Percentiles rank a stretch among this genome's conserved stretches.
Conservation (phyloP, 805 yeast genomes). For the Pichia nanzhaoensis region DNA sequence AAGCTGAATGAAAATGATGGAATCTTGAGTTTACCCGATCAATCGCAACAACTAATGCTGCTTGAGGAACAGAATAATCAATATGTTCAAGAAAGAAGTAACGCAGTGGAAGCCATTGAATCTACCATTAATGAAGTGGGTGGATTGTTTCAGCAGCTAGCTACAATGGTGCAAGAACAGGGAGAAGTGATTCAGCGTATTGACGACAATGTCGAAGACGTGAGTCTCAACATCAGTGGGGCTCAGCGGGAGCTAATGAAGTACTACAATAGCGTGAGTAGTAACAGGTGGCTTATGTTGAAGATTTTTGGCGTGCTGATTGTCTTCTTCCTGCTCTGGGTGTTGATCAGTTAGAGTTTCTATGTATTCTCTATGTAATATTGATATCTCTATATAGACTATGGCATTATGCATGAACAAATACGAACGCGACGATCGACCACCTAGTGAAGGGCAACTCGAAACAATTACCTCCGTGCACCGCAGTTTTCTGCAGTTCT, state of each 20-base stretch:
- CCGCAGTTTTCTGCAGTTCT: too few relatives aligned
- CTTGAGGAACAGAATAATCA: constrained; percentile 76
- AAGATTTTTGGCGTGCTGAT: constrained; percentile 85
- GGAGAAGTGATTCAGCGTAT: constrained; percentile 94
- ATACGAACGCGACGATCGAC: too few relatives aligned
- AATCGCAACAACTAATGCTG: constrained; percentile 73
- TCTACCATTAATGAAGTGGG: constrained; percentile 97
- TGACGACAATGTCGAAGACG: constrained; percentile 92
- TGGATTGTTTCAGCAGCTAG: constrained; percentile 84
- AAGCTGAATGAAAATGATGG: constrained; percentile 14
- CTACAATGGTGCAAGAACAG: constrained; percentile 96
- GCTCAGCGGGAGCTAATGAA: constrained; percentile 92
- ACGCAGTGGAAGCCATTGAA: constrained; percentile 94
- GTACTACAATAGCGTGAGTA: constrained; percentile 80
- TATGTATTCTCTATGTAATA: too few relatives aligned
- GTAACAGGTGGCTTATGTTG: constrained; percentile 86
- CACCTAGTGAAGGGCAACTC: too few relatives aligned
- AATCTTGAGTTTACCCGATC: constrained; percentile 70
- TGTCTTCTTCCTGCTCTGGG: constrained; percentile 72
- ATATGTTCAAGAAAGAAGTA: constrained; percentile 75
- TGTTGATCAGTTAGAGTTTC: constrained; percentile 62
- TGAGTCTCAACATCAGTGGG: constrained; percentile 79
- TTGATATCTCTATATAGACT: too few relatives aligned
- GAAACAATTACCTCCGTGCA: too few relatives aligned
- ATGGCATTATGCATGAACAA: too few relatives aligned